Conservation (phyloP, 352 stramenopile genomes). For the Sclerospora graminicola region DNA sequence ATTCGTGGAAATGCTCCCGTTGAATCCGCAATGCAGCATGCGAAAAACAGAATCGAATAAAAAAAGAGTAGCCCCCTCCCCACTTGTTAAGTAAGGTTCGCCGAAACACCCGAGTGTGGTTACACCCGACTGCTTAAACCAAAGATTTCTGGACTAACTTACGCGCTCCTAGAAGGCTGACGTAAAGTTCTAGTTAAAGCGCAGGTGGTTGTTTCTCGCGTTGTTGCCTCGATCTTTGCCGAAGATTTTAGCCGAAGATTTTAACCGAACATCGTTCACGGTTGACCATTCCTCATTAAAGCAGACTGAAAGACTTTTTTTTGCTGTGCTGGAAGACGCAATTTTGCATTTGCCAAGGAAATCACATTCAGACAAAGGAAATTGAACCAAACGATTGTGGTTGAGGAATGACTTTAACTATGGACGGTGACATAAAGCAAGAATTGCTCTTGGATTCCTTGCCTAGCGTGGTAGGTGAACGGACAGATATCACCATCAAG, state of each 20-base stretch:
- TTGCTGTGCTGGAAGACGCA: no score
- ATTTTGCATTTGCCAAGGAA: constrained; percentile 8
- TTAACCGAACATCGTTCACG: constrained; percentile 8
- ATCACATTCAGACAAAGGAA: constrained; percentile 4
- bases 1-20: constrained; percentile 3
- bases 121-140: no score
- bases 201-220: no score
- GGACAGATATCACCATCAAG: constrained; percentile 3
- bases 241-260: no score
- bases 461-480: background rate
- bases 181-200: no score
- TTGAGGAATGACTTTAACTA: constrained; percentile 3
- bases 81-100: constrained; percentile 27
- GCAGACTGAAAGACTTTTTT: background rate
- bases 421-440: constrained; percentile 21
- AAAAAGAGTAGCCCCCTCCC: constrained; percentile 7
- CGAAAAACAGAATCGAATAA: constrained; percentile 20
- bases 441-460: constrained; percentile 1
- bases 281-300: constrained; percentile 1
- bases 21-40: constrained; percentile 8
- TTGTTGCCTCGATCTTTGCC: no score
- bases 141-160: no score
- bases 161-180: no score
- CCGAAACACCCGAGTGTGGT: constrained; percentile 5
- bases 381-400: constrained; percentile 9